Conservation (phyloP, 129 eudicot species). For the Apium graveolens region DNA sequence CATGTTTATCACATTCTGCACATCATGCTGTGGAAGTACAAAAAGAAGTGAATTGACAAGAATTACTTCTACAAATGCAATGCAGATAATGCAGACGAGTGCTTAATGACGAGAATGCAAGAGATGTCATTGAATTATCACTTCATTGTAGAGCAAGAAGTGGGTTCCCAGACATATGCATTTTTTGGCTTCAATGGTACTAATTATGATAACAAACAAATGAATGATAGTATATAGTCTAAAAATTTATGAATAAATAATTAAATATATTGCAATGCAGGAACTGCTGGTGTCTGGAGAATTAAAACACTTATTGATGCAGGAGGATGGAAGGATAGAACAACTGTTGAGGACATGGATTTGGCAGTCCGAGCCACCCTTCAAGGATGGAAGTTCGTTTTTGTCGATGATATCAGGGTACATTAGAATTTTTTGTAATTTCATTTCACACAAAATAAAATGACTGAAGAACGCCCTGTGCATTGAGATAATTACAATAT, state of each 20-base stretch:
- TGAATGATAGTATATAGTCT: not conserved
- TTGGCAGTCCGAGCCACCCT: conserved; percentile 89
- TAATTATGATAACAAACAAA: not conserved
- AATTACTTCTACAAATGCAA: not conserved
- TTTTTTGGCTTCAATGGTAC: conserved; percentile 89
- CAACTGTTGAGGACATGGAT: conserved; percentile 98
- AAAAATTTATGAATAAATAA: not conserved
- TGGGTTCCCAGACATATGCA: conserved; percentile 76
- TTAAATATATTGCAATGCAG: conserved; percentile 18
- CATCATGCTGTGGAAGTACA: not conserved
- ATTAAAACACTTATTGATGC: conserved; percentile 80
- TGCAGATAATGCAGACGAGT: conserved; percentile 84
- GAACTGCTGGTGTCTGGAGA: conserved; percentile 99
- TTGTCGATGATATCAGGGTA: conserved; percentile 63
- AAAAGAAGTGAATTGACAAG: not conserved
- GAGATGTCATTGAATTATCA: conserved; percentile 95
- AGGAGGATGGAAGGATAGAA: conserved; percentile 94
- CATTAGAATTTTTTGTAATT: not conserved
- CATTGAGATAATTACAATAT: not conserved
- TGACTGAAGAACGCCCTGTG: not conserved
- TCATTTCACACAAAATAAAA: not conserved
- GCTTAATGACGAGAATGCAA: conserved; percentile 97
- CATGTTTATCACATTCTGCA: not conserved
- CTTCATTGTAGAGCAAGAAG: conserved; percentile 94
- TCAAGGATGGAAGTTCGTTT: conserved; percentile 93